Conservation (phyloP, 2,329 filamentous ascomycete species). For the Aureobasidium sp. region DNA sequence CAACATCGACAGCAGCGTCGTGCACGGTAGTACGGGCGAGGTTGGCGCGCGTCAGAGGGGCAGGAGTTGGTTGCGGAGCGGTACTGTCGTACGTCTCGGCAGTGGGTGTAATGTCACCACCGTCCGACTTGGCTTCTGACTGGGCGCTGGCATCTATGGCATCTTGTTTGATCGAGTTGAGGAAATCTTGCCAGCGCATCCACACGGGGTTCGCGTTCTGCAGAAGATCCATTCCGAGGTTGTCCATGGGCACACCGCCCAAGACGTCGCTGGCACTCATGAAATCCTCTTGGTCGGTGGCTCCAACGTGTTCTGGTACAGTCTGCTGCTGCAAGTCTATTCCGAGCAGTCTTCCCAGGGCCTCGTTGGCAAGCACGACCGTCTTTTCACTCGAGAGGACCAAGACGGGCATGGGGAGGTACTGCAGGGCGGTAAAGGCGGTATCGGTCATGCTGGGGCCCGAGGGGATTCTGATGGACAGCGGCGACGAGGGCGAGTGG, state of each 20-base stretch:
- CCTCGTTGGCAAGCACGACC: constrained; percentile 66
- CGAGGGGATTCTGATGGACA: constrained; percentile 30
- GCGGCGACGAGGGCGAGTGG: constrained; percentile 18
- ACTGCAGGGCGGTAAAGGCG: constrained; percentile 64
- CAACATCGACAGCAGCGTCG: constrained; percentile 61
- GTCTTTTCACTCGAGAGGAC: constrained; percentile 64
- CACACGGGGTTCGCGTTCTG: constrained; percentile 55
- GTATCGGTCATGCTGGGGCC: constrained; percentile 27
- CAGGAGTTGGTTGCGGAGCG: neutral
- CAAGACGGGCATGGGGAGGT: constrained; percentile 64
- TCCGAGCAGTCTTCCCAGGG: constrained; percentile 63
- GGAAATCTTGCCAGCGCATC: constrained; percentile 46
- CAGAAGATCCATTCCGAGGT: constrained; percentile 67
- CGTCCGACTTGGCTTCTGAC: constrained; percentile 11
- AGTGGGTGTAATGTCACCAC: constrained; percentile 18
- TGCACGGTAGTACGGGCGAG: constrained; percentile 38
- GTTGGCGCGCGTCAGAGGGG: constrained; percentile 16
- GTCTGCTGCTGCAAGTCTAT: constrained; percentile 41
- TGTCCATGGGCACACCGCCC: constrained; percentile 58
- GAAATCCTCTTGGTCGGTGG: constrained; percentile 21
- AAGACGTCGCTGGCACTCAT: constrained; percentile 52
- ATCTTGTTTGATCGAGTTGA: constrained; percentile 39
- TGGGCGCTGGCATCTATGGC: constrained; percentile 20
- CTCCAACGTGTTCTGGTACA: constrained; percentile 25
- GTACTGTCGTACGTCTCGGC: neutral